Evolutionary conservation across 768 basidiomycete genomes (phyloP).

Genomic region (Panus rudis): DNA sequence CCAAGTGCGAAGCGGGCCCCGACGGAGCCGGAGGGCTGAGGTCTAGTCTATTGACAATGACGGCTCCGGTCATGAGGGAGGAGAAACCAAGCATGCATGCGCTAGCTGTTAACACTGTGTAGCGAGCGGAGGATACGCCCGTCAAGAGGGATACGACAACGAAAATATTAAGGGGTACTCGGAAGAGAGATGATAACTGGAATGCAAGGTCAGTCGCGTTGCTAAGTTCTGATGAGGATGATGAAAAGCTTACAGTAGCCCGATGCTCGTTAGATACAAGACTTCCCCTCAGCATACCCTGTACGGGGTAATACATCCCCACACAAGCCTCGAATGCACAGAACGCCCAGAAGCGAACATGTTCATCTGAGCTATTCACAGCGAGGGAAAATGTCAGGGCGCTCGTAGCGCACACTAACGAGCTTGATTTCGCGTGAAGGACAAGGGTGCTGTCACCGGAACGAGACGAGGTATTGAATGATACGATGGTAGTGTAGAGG

Average conservation of each 20-base stretch:
- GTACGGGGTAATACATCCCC: constrained; percentile 74
- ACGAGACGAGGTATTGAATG: constrained; percentile 13
- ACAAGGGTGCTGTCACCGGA: constrained; percentile 25
- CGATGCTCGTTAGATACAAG: constrained; percentile 67
- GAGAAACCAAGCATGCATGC: constrained; percentile 52
- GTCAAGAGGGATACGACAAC: constrained; percentile 64
- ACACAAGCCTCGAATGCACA: constrained; percentile 73
- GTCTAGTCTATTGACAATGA: constrained; percentile 12
- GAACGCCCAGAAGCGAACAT: constrained; percentile 62
- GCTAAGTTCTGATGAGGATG: constrained; percentile 1
- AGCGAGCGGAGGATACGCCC: constrained; percentile 59
- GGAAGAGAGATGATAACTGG: constrained; percentile 63
- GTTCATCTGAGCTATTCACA: constrained; percentile 37
- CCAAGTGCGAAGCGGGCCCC: too few species aligned
- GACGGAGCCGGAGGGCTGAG: too few species aligned
- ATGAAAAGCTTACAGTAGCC: constrained; percentile 49
- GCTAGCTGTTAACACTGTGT: constrained; percentile 52
- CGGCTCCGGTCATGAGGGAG: constrained; percentile 44
- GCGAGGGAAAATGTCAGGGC: constrained; percentile 49
- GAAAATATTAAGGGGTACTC: constrained; percentile 69
- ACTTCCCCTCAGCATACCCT: constrained; percentile 63
- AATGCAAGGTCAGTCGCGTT: not conserved
- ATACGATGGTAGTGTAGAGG: constrained; percentile 48
- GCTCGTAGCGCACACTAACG: constrained; percentile 52
- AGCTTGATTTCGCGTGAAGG: constrained; percentile 62